Conservation (phyloP, 164 flowering plant genomes). For the Hamamelis virginiana region DNA sequence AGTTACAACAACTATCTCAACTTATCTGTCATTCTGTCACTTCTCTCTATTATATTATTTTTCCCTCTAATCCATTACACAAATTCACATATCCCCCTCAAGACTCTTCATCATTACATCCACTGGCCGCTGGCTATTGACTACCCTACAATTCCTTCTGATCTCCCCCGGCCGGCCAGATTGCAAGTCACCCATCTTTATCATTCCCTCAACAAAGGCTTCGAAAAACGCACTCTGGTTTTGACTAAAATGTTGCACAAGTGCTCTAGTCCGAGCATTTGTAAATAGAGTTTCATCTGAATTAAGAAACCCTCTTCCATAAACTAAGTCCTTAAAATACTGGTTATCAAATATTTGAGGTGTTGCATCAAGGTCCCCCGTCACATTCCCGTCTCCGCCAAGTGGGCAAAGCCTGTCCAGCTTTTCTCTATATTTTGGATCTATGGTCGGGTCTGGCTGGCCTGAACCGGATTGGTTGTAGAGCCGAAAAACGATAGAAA, state of each 20-base stretch:
- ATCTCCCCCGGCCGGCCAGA: conserved; percentile 72
- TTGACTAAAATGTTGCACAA: conserved; percentile 47
- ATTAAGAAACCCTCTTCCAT: conserved; percentile 74
- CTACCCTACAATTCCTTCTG: conserved; percentile 75
- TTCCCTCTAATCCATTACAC: no score
- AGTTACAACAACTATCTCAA: no score
- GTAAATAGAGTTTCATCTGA: conserved; percentile 77
- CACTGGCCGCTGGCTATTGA: conserved; percentile 26
- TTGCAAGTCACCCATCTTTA: conserved; percentile 79
- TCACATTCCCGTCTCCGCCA: conserved; percentile 64
- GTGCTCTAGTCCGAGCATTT: conserved; percentile 36
- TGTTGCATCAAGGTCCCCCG: conserved; percentile 75
- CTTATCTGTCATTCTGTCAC: no score
- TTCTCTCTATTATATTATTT: no score
- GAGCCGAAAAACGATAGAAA: conserved; percentile 79
- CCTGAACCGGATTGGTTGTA: conserved; percentile 92
- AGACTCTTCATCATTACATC: conserved; percentile 9
- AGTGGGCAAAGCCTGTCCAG: conserved; percentile 67
- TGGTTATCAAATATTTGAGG: conserved; percentile 73
- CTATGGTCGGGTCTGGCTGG: conserved; percentile 75
- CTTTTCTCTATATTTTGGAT: conserved; percentile 49
- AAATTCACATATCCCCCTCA: neutral
- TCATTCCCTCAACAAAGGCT: conserved; percentile 81
- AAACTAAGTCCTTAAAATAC: conserved; percentile 83
- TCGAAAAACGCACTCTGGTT: conserved; percentile 51